A percentile compares a stretch with the other conserved stretches of the same genome.
Evolutionary conservation across 2,329 filamentous ascomycete species (phyloP).

Genomic region (Gaeumannomyces sp.): DNA sequence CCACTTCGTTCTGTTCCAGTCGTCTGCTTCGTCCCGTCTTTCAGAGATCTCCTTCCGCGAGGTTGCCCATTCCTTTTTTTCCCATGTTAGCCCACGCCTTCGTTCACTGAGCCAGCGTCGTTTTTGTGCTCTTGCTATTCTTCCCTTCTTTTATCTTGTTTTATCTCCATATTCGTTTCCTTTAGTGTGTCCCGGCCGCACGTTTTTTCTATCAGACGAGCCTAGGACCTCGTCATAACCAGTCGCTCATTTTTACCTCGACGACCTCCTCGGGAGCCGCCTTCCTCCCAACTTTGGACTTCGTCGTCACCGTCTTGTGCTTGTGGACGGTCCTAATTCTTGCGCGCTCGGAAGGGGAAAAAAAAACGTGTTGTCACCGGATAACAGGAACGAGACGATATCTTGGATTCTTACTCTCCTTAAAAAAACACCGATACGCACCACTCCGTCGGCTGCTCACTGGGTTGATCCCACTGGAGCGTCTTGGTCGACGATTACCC

Average conservation of each 20-base stretch:
- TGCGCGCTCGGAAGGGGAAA: neutral
- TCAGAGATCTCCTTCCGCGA: constrained; percentile 4
- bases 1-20: constrained; percentile 5
- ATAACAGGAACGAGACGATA: neutral
- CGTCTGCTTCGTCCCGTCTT: constrained; percentile 4
- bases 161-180: neutral
- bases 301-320: neutral
- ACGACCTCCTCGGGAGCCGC: neutral
- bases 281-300: neutral
- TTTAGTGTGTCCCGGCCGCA: neutral
- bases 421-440: neutral
- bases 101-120: neutral
- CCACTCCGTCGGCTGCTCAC: neutral
- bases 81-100: constrained; percentile 4
- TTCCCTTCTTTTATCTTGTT: neutral
- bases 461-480: constrained; percentile 9
- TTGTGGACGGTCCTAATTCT: neutral
- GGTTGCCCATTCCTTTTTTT: constrained; percentile 10
- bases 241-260: neutral
- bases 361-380: neutral
- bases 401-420: neutral
- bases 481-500: neutral
- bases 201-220: neutral
- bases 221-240: neutral
- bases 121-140: constrained; percentile 1